phyloP scores from a whole-genome alignment of 805 yeast genomes.

The Myxozyma sirexii region DNA sequence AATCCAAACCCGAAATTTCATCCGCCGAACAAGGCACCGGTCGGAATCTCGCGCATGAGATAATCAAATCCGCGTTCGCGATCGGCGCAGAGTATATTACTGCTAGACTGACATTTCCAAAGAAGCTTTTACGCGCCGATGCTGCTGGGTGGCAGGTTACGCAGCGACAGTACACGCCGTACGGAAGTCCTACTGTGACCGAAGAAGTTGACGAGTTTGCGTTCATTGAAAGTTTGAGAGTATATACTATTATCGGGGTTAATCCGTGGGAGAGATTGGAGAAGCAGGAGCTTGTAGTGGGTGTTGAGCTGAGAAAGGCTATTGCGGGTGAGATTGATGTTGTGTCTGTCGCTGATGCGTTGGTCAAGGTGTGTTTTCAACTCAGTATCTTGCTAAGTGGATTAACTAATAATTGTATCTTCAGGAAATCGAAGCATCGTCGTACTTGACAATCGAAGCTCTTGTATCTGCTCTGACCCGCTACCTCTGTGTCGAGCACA shows the following conservation, averaged over 20 bases:
- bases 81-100: slow-evolving; percentile 53
- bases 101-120: slow-evolving; percentile 50
- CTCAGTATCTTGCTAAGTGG: background rate
- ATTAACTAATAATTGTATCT: background rate
- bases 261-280: slow-evolving; percentile 86
- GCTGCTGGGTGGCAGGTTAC: slow-evolving; percentile 49
- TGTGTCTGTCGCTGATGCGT: slow-evolving; percentile 48
- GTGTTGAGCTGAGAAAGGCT: slow-evolving; percentile 52
- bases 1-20: slow-evolving; percentile 42
- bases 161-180: slow-evolving; percentile 39
- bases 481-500: slow-evolving; percentile 50
- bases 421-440: slow-evolving; percentile 62
- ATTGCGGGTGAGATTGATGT: slow-evolving; percentile 15
- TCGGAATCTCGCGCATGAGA: slow-evolving; percentile 50
- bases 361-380: slow-evolving; percentile 49
- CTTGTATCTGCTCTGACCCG: slow-evolving; percentile 73
- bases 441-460: slow-evolving; percentile 92
- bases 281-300: slow-evolving; percentile 71
- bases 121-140: slow-evolving; percentile 63
- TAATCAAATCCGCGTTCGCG: slow-evolving; percentile 51
- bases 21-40: slow-evolving; percentile 29
- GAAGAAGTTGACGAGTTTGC: slow-evolving; percentile 39
- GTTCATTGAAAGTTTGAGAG: slow-evolving; percentile 53
- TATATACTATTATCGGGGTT: slow-evolving; percentile 86
- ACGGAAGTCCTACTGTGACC: slow-evolving; percentile 21